These are phyloP conservation scores for Calonectria pteridis DNA, from an alignment of 2,329 filamentous ascomycete genomes.

Conservation along the genomic window DNA sequence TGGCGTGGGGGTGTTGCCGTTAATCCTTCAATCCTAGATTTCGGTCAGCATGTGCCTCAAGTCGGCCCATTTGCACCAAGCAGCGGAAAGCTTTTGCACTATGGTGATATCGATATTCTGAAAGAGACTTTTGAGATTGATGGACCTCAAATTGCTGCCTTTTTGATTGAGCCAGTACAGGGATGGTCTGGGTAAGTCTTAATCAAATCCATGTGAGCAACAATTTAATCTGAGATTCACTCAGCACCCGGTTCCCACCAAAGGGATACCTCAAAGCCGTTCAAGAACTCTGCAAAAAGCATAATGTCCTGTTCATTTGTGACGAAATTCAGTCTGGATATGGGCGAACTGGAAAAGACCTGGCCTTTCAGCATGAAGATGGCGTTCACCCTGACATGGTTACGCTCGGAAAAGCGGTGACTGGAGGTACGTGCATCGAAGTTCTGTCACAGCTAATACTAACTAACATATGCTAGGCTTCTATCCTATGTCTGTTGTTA, in stretches of 20 bases:
- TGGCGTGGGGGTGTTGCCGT: no score
- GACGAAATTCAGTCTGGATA: conserved; percentile 97
- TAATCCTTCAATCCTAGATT: conserved; percentile 6
- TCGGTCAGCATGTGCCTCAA: conserved; percentile 22
- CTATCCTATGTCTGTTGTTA: conserved; percentile 6
- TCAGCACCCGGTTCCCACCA: conserved; percentile 21
- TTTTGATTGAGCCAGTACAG: conserved; percentile 75
- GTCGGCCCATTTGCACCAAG: conserved; percentile 23
- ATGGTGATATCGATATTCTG: conserved; percentile 17
- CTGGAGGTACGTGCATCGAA: background rate
- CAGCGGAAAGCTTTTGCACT: conserved; percentile 20
- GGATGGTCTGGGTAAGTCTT: conserved; percentile 60
- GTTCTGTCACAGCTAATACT: background rate
- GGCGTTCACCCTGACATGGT: conserved; percentile 1
- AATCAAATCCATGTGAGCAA: no score
- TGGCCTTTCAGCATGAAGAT: conserved; percentile 63
- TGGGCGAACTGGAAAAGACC: conserved; percentile 86
- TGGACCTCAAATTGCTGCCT: conserved; percentile 1
- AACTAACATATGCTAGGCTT: conserved; percentile 12
- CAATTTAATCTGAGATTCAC: background rate
- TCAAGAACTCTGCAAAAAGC: conserved; percentile 85
- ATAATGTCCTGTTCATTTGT: conserved; percentile 91
- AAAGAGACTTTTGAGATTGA: conserved; percentile 19
- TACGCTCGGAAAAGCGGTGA: background rate
- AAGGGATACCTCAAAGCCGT: conserved; percentile 77